phyloP scores from a whole-genome alignment of 805 yeast genomes.

The Kuraishia hungarica region DNA sequence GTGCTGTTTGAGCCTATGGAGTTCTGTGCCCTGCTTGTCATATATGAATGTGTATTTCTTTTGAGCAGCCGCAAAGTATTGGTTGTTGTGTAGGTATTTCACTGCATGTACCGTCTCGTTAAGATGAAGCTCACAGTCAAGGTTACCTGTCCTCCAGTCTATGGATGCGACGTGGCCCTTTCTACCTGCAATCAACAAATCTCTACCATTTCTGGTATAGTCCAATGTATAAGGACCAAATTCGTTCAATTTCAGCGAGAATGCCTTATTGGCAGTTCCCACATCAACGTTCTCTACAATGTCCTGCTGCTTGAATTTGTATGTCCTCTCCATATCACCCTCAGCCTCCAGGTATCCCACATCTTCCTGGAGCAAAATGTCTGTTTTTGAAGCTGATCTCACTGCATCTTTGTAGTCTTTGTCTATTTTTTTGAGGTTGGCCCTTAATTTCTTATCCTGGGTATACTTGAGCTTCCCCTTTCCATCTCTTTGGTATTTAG shows the following conservation, averaged over 20 bases:
- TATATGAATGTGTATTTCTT: constrained; percentile 89
- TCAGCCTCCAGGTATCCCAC: constrained; percentile 88
- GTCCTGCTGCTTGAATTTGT: constrained; percentile 74
- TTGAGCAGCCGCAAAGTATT: constrained; percentile 94
- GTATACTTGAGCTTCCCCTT: constrained; percentile 14
- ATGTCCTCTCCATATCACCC: constrained; percentile 82
- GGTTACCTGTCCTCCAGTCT: constrained; percentile 86
- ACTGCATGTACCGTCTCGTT: constrained; percentile 90
- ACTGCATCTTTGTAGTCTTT: constrained; percentile 69
- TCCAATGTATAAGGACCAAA: constrained; percentile 84
- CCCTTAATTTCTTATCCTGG: constrained; percentile 53
- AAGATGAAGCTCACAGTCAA: constrained; percentile 75
- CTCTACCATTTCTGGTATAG: constrained; percentile 83
- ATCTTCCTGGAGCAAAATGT: constrained; percentile 75
- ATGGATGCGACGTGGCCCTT: constrained; percentile 94
- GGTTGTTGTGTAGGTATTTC: constrained; percentile 85
- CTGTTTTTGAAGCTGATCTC: constrained; percentile 80
- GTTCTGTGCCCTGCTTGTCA: constrained; percentile 84
- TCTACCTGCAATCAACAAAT: constrained; percentile 73
- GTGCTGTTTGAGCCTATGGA: constrained; percentile 88
- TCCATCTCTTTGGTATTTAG: not conserved
- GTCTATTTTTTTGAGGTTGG: constrained; percentile 61
- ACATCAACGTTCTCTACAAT: constrained; percentile 69
- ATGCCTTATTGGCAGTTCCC: constrained; percentile 64
- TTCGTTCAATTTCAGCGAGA: constrained; percentile 63